Evolutionary conservation across 2,329 filamentous ascomycete genomes (phyloP).

Genomic region (Pseudogymnoascus sp.): DNA sequence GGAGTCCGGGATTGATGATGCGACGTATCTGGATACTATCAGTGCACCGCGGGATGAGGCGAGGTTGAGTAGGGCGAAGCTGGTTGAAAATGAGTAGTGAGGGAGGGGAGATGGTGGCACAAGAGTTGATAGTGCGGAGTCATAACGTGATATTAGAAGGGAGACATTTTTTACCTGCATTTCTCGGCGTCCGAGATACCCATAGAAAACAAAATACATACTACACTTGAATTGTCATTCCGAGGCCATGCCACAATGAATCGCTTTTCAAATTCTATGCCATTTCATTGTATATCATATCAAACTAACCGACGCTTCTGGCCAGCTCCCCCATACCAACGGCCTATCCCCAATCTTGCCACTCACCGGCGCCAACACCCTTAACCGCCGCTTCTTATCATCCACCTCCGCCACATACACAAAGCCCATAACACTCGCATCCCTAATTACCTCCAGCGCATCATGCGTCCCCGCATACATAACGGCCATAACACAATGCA

Average conservation of each 20-base stretch:
- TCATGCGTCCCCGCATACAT: slow-evolving; percentile 70
- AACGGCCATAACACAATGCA: slow-evolving; percentile 78
- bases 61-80: slow-evolving; percentile 20
- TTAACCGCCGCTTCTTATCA: slow-evolving; percentile 70
- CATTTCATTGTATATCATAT: slow-evolving; percentile 14
- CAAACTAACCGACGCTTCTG: slow-evolving; percentile 62
- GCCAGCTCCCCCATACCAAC: slow-evolving; percentile 79
- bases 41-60: slow-evolving; percentile 40
- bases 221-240: not conserved
- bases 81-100: slow-evolving; percentile 1
- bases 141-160: not conserved
- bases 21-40: slow-evolving; percentile 56
- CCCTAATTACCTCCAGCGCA: slow-evolving; percentile 63
- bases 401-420: slow-evolving; percentile 91
- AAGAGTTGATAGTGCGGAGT: not conserved
- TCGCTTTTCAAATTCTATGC: not conserved
- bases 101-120: not conserved
- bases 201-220: slow-evolving; percentile 4
- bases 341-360: slow-evolving; percentile 73
- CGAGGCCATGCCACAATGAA: not conserved
- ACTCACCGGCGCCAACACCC: slow-evolving; percentile 75
- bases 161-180: slow-evolving; percentile 2
- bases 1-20: slow-evolving; percentile 47
- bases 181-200: slow-evolving; percentile 9
- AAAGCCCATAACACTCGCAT: slow-evolving; percentile 83